phyloP scores from a whole-genome alignment of 441 rosid genomes.

The Eutrema salsugineum region DNA sequence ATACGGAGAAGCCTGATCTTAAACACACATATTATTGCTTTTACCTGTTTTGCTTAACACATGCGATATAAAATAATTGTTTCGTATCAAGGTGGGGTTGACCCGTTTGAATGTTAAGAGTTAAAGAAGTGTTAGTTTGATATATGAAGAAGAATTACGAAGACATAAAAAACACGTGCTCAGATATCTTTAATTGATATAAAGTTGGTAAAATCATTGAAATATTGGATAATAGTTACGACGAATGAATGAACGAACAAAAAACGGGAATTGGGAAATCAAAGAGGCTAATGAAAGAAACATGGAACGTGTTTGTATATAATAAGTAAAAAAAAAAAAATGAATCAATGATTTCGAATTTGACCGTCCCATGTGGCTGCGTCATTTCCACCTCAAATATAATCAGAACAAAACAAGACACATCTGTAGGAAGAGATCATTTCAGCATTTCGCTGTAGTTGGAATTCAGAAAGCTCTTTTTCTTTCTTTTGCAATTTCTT shows the following conservation, averaged over 20 bases:
- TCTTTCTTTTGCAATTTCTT: not conserved
- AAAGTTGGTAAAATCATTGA: not conserved
- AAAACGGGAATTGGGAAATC: not conserved
- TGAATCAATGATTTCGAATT: not conserved
- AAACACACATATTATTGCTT: not conserved
- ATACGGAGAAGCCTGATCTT: not conserved
- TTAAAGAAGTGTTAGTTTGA: not conserved
- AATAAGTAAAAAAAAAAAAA: not conserved
- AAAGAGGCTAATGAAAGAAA: conserved; percentile 1
- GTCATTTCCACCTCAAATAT: not conserved
- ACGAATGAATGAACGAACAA: not conserved
- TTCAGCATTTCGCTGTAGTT: not conserved
- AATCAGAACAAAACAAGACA: conserved; percentile 7
- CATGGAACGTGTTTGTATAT: not conserved
- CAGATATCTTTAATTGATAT: not conserved
- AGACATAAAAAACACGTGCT: not conserved
- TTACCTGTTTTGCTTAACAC: not conserved
- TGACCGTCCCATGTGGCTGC: conserved; percentile 15
- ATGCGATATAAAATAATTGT: not conserved
- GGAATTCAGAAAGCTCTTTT: not conserved
- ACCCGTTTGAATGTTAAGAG: not conserved
- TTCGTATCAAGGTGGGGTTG: not conserved
- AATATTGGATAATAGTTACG: not conserved
- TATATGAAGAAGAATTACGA: not conserved
- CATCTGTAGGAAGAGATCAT: not conserved